Base-by-base conservation (phyloP, 1,284 basidiomycete genomes). In the Cryptococcus jaspeensis region DNA sequence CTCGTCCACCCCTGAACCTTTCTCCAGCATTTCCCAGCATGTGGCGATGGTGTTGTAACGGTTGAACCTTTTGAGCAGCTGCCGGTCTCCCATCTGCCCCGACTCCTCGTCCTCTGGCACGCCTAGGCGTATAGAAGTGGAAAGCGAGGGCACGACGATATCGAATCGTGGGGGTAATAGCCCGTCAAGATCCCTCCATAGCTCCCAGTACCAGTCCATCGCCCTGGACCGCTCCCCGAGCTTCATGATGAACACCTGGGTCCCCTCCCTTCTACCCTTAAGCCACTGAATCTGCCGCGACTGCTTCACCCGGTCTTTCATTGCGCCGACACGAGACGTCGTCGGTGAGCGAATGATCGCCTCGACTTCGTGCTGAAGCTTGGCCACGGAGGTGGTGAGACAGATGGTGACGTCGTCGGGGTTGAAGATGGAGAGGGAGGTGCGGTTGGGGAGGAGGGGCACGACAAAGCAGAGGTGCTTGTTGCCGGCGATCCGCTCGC, bases 141-240 rank as follows among this genome's bases (percentile, higher is more conserved):
- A 62, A 18, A 78, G 55, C 3, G 62, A 37, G 4, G 76, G 74
- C 7, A 74, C 55, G 5, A 51, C 41, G 20, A 78, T 63, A 46
- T 77, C 73, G 28, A 78, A 54, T 18, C 64, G 55, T 9, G 38
- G 40, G 0, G 76, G 75, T 3, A 77, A 59, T 37, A 67, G 60
- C 3, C 68, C 67, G 4, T 66, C 72, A 7, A 77, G 60, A 41
- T 76, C 73, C 25, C 70, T 61, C 60, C 68, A 71, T 20, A 77
- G 58, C 59, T 75, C 72, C 74, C 74, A 78, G 46, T 67, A 73
- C 76, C 75, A 78, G 56, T 78, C 76, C 43, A 73, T 53, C 4
- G 73, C 68, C 49, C 76, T 63, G 3, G 70, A 71, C 20, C 71
- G 56, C 45, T 75, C 70, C 6, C 64, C 58, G 20, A 74, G 61